Base-by-base conservation (phyloP, 2,329 filamentous ascomycete genomes). In the Hirsutella minnesotensis region DNA sequence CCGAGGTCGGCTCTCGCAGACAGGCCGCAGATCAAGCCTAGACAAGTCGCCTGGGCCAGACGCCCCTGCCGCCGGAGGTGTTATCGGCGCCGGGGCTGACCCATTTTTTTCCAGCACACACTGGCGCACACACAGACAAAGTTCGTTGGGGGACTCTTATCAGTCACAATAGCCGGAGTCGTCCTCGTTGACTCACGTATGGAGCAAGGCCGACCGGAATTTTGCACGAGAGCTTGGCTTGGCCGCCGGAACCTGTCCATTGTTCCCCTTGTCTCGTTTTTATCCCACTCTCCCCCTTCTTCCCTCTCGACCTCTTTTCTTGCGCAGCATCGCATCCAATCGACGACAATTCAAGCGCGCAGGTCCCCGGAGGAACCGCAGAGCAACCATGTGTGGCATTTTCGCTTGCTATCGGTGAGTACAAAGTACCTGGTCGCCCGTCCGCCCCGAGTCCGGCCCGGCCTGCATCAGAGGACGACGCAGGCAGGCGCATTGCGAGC, bases 351-450 rank as follows among this genome's bases (percentile, higher is more conserved):
- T 31, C 30, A 10, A 12, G 30, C 13, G 5, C 3, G 33, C 33
- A 16, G 16, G 15, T 35, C 5, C 15, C 5, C 18, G 13, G 39
- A 21, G 19, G 21, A 35, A 16, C 38, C 9, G 38, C 40, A 48
- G 54, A 56, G 63, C 60, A 72, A 83, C 64, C 56, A 95, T 95
- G 88, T 95, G 88, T 82, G 88, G 88, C 67, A 94, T 95, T 61
- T 95, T 95, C 67, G 89, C 87, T 57, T 95, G 89, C 69, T 86
- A 95, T 68, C 73, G 77, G 88, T 94, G 69, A 63, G 80, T 74
- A 38, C 22, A 39, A 4, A 34, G 33, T 15, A 12, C 21, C 27
- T 16, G 43, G 33, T 39, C 38, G 16, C 39, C 34, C 9, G 33
- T 24, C 16, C 39, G 41, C 36, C 20, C 20, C n/a, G n/a, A n/a